Base-by-base conservation (phyloP, 306 rosid genomes). In the Lithocarpus polystachyus region DNA sequence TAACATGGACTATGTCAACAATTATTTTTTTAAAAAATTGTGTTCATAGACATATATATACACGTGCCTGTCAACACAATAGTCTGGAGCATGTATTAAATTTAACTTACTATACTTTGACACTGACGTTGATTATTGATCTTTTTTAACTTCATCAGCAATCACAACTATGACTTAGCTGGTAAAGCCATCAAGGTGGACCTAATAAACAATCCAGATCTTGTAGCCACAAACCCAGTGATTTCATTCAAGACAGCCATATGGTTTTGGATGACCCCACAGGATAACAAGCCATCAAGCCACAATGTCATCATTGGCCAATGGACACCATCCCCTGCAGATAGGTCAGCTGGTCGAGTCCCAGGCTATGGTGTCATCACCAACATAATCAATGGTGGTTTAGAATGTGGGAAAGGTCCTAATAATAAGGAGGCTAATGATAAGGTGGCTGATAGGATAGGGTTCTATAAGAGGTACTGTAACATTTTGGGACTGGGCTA, bases 221-320 rank as follows among this genome's bases (percentile, higher is more conserved):
- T 79, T 10, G 94, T 88, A 2, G 93, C 93, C 2, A 86, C 83
- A 3, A 74, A 88, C 62, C 29, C 88, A 0, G 79, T 81, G 5
- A 54, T 90, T 12, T 84, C 93, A 0, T 92, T 92, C 86, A 87
- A 84, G 84, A 82, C 91, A 3, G 93, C 94, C 1, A 8, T 92
- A 3, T 92, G 97, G 94, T 92, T 89, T 80, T 89, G 94, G 97
- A 85, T 92, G 97, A 92, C 91, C 0, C 73, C 87, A 0, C 94
- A 89, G 24, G 86, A 73, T 2, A 88, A 86, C 5, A 89, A 85
- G 75, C 97, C 94, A 0, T 92, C 97, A 0, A 79, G 91, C 71
- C 97, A 89, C 48, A 77, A 89, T 75, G 91, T 89, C 35, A 86
- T 89, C 56, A 77, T 80, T 0, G 84, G 85, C 0, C n/a, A 43